Base-by-base conservation (phyloP, 257 asterid species). In the Penstemon barbatus region DNA sequence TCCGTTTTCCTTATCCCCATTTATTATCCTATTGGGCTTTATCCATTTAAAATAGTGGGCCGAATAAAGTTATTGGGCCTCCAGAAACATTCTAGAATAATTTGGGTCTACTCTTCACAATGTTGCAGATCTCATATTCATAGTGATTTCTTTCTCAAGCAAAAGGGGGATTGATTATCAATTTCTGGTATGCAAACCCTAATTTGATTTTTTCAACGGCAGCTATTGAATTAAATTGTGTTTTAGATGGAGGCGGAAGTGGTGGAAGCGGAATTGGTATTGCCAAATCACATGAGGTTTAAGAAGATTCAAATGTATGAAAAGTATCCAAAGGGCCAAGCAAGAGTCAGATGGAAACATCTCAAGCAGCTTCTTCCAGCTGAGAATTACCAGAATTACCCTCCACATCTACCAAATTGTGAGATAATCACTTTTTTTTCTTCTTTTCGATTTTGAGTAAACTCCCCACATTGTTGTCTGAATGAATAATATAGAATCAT, bases 321-420 rank as follows among this genome's bases (percentile, higher is more conserved):
- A 19, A 92, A 89, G 83, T 92, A 89, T 72, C 98, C 98, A 0
- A 92, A 89, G 79, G 98, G 98, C 9, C 98, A 90, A 71, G 80
- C 97, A 39, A 76, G 95, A 74, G 83, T 85, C 40, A 77, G 98
- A 70, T 90, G 98, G 98, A 93, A 93, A 50, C 98, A 93, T 75
- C 96, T 93, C 76, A 93, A 88, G 81, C 98, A 93, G 85, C 78
- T 93, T 43, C 76, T 93, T 70, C 95, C 77, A 62, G 96, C 97
- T 18, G 97, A 93, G 76, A 93, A 86, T 71, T 90, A 90, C 83
- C 95, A 86, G 39, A 85, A 84, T 19, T 86, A 74, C 61, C 82
- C 89, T 43, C 94, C 95, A 0, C 38, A 84, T 25, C 79, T 81
- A 71, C 94, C 97, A 9, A 90, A 83, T 69, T 93, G 98, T 93